Percentiles rank a stretch among this genome's conserved stretches.
Conservation (phyloP, 2,329 filamentous ascomycete species). For the Diaporthe helianthi region DNA sequence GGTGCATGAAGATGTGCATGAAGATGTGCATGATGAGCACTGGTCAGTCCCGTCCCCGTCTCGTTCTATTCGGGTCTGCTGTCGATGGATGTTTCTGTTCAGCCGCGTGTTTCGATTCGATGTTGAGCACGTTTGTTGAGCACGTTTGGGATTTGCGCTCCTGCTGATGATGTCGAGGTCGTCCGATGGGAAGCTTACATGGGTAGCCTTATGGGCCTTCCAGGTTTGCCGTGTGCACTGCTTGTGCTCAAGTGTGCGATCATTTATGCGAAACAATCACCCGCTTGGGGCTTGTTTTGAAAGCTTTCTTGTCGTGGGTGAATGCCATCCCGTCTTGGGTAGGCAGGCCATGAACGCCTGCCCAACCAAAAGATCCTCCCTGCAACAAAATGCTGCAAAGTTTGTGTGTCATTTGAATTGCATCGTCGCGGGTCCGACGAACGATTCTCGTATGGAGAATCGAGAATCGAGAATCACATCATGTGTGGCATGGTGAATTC, state of each 20-base stretch:
- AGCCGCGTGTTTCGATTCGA: slow-evolving; percentile 31
- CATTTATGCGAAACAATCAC: slow-evolving; percentile 15
- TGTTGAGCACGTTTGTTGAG: slow-evolving; percentile 33
- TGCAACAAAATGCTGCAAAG: neutral
- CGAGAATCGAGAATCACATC: neutral
- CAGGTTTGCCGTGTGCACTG: neutral
- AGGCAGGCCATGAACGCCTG: slow-evolving; percentile 13
- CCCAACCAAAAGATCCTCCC: neutral
- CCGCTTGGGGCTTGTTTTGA: slow-evolving; percentile 1
- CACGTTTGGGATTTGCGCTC: slow-evolving; percentile 32
- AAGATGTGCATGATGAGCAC: slow-evolving; percentile 20
- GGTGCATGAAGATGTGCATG: slow-evolving; percentile 19
- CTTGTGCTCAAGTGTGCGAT: neutral
- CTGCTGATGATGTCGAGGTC: slow-evolving; percentile 22
- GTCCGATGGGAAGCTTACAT: slow-evolving; percentile 4
- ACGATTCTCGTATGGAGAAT: neutral
- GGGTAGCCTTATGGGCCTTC: neutral
- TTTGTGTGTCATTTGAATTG: neutral
- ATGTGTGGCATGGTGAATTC: neutral
- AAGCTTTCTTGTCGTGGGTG: neutral
- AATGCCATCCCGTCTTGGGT: slow-evolving; percentile 2
- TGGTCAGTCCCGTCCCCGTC: slow-evolving; percentile 19
- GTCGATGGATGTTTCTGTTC: slow-evolving; percentile 32
- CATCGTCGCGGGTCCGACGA: neutral
- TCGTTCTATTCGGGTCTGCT: slow-evolving; percentile 22